Evolutionary conservation across 2,329 filamentous ascomycete genomes (phyloP), one percentile per base, ranked within the genome.

Genomic region (Claviceps humidiphila): DNA sequence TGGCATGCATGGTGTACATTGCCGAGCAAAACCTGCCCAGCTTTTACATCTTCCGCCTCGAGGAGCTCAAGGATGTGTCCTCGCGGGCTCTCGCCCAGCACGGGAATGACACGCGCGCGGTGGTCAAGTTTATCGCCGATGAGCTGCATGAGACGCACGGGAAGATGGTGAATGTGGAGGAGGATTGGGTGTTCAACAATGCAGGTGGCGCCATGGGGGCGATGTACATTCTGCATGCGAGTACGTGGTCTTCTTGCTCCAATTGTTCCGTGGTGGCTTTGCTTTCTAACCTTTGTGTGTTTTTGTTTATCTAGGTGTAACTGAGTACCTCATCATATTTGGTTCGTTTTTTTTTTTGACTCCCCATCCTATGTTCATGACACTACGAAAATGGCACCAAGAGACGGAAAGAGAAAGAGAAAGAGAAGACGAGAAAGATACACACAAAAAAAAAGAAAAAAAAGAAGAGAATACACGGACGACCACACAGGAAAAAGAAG

Each of bases 141-240:
- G 82, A 88, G 69, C 75, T 94, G 52, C 72, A 74, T 59, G 63
- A 64, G 47, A 76, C 74, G 60, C 60, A 71, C 64, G 65, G 69
- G 49, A 60, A 62, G 49, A 71, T 87, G 67, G 63, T 91, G 63
- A 89, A 85, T 70, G 65, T 78, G 52, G 72, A 84, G 54, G 81
- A 91, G 70, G 85, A 91, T 68, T 95, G 88, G 88, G 76, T 94
- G 46, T 91, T 95, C 63, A 95, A 94, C 75, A 94, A 94, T 63
- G 88, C 88, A 50, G 89, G 89, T 50, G 89, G 89, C 57, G 88
- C 88, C 50, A 95, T 94, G 89, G 89, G 89, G 52, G 86, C 79
- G 63, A 93, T 94, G 89, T 89, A 88, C 67, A 83, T 94, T 58
- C 84, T 94, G 61, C 89, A 94, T 65, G 87, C 88, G 54, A 90